Evolutionary conservation across 202 grass and related monocot species (phyloP), one percentile per base, ranked within the genome.

Genomic region (Carex sylvatica): DNA sequence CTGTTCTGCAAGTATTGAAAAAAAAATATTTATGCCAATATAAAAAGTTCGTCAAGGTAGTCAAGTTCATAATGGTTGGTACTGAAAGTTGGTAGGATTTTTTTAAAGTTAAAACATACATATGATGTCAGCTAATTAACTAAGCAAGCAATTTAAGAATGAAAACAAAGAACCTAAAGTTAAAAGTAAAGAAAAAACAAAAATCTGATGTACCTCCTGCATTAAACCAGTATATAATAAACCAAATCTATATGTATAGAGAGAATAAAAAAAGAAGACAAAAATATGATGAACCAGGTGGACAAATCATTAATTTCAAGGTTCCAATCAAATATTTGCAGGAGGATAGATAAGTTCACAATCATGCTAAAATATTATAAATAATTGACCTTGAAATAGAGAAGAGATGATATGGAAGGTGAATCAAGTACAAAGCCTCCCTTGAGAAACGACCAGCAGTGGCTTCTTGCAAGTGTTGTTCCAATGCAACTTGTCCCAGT

Each of bases 371-470:
- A 2, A 33, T 67, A 81, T 33, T 6, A 47, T 4, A 24, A 53
- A 28, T 28, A 81, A 52, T 65, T 19, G 19, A 92, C 94, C 92
- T 98, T 87, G 26, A 98, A 92, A 84, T 93, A 98, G 49, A 98
- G 86, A 58, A 93, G 70, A 0, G 92, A 90, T 74, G 91, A 81
- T 84, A 84, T 81, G 2, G 96, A 89, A 4, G 86, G 85, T 82
- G 24, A 84, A 81, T 98, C 96, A 26, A 98, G 84, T 44, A 87
- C 82, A 82, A 95, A 95, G 23, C 96, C 96, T 0, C 96, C 96
- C 76, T 98, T 98, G 51, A 98, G 90, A 87, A 98, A 98, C 49
- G 96, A 89, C 96, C 96, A 95, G 84, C 96, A 98, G 19, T 90
- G 87, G 62, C 72, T 98, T 89, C 81, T 89, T 7, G 96, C 92